A percentile compares a stretch with the other conserved stretches of the same genome.
These are phyloP conservation scores for Eucalyptus curtisii DNA, from an alignment of 345 rosid species.

Conservation along the genomic window DNA sequence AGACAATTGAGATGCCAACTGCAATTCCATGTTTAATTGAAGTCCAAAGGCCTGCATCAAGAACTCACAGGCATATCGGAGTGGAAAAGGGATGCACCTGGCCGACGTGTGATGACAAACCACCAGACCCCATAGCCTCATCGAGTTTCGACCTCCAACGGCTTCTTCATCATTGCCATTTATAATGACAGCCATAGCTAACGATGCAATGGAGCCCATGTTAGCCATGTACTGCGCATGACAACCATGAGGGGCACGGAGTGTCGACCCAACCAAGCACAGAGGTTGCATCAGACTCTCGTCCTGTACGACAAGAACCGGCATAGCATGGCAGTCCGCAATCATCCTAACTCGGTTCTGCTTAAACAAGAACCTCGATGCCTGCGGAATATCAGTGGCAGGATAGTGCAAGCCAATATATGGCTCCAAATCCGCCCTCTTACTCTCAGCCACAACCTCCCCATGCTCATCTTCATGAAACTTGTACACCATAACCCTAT, in stretches of 20 bases:
- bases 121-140: constrained; percentile 95
- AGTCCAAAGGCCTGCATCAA: constrained; percentile 98
- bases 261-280: constrained; percentile 95
- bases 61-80: constrained; percentile 96
- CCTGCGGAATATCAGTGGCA: constrained; percentile 96
- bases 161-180: constrained; percentile 78
- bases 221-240: constrained; percentile 96
- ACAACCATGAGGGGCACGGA: constrained; percentile 93
- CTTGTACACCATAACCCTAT: constrained; percentile 96
- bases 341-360: constrained; percentile 98
- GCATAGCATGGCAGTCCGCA: constrained; percentile 71
- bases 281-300: constrained; percentile 74
- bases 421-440: constrained; percentile 72
- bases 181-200: constrained; percentile 89
- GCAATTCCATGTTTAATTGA: constrained; percentile 96
- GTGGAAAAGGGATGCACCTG: constrained; percentile 80
- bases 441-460: constrained; percentile 95
- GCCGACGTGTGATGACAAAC: constrained; percentile 98
- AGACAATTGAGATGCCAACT: constrained; percentile 71
- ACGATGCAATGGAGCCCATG: constrained; percentile 87
- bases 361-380: constrained; percentile 86
- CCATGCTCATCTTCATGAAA: constrained; percentile 99
- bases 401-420: constrained; percentile 95
- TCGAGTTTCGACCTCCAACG: constrained; percentile 50
- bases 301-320: constrained; percentile 57